phyloP scores from a whole-genome alignment of 108 stramenopile species.

The Skeletonema grethae region DNA sequence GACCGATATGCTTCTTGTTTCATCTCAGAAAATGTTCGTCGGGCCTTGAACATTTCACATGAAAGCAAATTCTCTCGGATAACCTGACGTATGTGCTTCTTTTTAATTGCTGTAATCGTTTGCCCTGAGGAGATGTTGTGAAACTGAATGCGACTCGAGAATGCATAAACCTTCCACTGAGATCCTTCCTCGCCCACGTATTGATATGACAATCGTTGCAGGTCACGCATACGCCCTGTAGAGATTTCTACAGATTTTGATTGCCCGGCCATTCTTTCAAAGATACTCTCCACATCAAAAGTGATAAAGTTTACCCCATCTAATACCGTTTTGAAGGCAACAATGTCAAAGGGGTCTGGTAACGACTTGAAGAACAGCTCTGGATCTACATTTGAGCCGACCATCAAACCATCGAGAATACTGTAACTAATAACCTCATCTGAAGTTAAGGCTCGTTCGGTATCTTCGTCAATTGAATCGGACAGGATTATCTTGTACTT shows the following conservation, averaged over 20 bases:
- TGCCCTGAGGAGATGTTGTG: conserved; percentile 19
- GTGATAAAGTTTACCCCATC: conserved; percentile 6
- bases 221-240: conserved; percentile 5
- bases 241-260: conserved; percentile 10
- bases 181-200: conserved; percentile 30
- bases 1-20: conserved; percentile 23
- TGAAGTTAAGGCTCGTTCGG: conserved; percentile 18
- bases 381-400: neutral
- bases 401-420: conserved; percentile 29
- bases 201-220: conserved; percentile 11
- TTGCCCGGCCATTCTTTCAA: conserved; percentile 1
- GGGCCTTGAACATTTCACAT: conserved; percentile 17
- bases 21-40: neutral
- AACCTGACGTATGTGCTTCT: conserved; percentile 20
- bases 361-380: conserved; percentile 4
- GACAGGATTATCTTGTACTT: conserved; percentile 16
- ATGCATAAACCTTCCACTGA: conserved; percentile 29
- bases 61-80: conserved; percentile 25
- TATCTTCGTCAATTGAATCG: conserved; percentile 8
- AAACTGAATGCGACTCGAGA: conserved; percentile 10
- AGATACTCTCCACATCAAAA: neutral
- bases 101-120: conserved; percentile 18
- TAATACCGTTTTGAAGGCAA: conserved; percentile 15
- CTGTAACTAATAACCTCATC: conserved; percentile 24
- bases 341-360: neutral